Evolutionary conservation across 2,329 filamentous ascomycete species (phyloP), one percentile per base, ranked within the genome.

Genomic region (Cladophialophora carrionii): DNA sequence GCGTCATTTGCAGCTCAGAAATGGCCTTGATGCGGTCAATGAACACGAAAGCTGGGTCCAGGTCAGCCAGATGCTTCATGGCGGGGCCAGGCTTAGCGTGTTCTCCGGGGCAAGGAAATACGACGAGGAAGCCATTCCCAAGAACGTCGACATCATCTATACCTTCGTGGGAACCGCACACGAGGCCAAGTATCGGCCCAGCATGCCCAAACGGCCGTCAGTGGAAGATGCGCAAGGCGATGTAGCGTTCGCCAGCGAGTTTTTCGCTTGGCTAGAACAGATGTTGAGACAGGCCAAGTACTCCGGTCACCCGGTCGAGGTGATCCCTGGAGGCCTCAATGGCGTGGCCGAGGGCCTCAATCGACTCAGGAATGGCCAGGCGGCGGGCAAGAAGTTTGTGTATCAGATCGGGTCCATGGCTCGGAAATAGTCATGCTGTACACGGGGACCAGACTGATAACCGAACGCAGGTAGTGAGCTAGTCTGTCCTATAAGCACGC

Each of bases 21-120:
- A 86, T 65, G 85, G 84, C 0, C 82, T 83, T 63, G 87, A 89
- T 68, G 83, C 85, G 0, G 80, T 86, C 0, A 80, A 79, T 1
- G 84, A 87, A 67, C 77, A 85, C 8, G 78, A 79, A 7, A 83
- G 79, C 62, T 74, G 78, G 57, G 41, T 73, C 31, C 82, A 82
- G 51, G 70, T 86, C 6, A 73, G 73, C 24, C 74, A 78, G 51
- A 80, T 82, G 1, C 72, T 87, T 9, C 75, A 75, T 1, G 66
- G 74, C 1, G 74, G 77, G n/a, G 76, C 74, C 5, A 74, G 74
- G 31, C 75, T 81, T 53, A 76, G 75, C 9, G 70, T 80, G 0
- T 76, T 84, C 1, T 70, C 82, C 14, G 80, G 79, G 0, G 72
- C 71, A 0, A 78, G 77, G 56, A 77, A 82, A 46, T 80, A 82